Conservation (phyloP, 331 rosid genomes). For the Quercus phellos region DNA sequence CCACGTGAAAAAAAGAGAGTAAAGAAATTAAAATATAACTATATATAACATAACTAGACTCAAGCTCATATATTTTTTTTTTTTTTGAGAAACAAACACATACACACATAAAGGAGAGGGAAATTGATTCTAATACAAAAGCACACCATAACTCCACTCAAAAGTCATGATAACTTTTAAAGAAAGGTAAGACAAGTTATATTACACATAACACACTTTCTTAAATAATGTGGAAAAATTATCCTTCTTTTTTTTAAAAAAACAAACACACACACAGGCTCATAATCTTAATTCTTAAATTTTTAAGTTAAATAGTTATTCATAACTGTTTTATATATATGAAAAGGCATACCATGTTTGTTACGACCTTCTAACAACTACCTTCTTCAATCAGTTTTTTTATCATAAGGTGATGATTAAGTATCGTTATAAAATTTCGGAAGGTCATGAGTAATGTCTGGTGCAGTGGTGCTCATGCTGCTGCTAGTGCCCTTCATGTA, state of each 20-base stretch:
- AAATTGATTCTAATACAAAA: rapidly evolving
- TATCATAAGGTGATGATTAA: neutral
- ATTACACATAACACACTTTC: too few relatives aligned
- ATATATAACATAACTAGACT: too few relatives aligned
- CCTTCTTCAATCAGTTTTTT: neutral
- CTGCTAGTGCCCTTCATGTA: neutral
- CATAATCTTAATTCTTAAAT: too few relatives aligned
- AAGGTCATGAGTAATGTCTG: conserved; percentile 1
- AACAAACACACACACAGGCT: too few relatives aligned
- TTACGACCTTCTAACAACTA: neutral
- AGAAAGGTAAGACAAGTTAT: rapidly evolving
- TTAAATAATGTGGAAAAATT: too few relatives aligned
- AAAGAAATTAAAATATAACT: too few relatives aligned
- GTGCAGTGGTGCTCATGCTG: neutral
- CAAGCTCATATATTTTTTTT: too few relatives aligned
- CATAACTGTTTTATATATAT: neutral
- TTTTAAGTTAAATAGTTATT: too few relatives aligned
- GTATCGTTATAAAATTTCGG: neutral
- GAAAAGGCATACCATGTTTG: neutral
- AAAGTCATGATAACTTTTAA: rapidly evolving
- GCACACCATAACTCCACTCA: rapidly evolving
- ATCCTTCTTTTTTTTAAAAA: too few relatives aligned
- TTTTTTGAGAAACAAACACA: too few relatives aligned
- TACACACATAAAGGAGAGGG: too few relatives aligned
- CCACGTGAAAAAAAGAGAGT: too few relatives aligned